Evolutionary conservation across 129 eudicot species (phyloP), one percentile per base, ranked within the genome.

Genomic region (Flaveria ramosissima): DNA sequence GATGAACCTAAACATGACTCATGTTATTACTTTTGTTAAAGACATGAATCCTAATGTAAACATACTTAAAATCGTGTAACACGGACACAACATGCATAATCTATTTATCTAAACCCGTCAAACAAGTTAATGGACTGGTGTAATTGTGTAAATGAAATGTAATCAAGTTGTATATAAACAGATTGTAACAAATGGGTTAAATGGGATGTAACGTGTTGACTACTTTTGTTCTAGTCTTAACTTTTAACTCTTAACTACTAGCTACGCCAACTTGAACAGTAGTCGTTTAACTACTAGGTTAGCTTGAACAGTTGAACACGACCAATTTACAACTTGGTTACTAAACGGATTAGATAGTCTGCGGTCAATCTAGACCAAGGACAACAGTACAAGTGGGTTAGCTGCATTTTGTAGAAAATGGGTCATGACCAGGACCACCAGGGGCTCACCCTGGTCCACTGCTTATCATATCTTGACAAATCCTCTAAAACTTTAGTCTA

Each of bases 401-500:
- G 57, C 74, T 51, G 7, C 43, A n/a, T 39, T 59, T 26, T 60
- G 53, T 47, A 17, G 26, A 43, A 78, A 53, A 11, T 51, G 73
- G 78, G 78, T 11, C 78, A 41, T 7, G 74, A 61, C 47, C 30
- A 55, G 73, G 83, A 79, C 83, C 72, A 71, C 73, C 14, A 16
- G 36, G 41, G 19, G 21, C 59, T 39, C 46, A 73, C 48, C 39
- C 39, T 61, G 78, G 60, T 73, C 78, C 68, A 63, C 48, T 63
- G 11, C 55, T n/a, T 60, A 61, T 61, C 53, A 5, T n/a, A 21
- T 56, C 45, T 62, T 45, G 78, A 61, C 78, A 74, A 61, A 61
- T 62, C 30, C 15, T 75, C 61, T 63, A 63, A 3, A 71, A 72
- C 78, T 50, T 2, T 62, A 62, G 70, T 53, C 62, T 72, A 52